These are phyloP conservation scores for Fragilaria radians DNA, from an alignment of 108 stramenopile species.

Conservation along the genomic window DNA sequence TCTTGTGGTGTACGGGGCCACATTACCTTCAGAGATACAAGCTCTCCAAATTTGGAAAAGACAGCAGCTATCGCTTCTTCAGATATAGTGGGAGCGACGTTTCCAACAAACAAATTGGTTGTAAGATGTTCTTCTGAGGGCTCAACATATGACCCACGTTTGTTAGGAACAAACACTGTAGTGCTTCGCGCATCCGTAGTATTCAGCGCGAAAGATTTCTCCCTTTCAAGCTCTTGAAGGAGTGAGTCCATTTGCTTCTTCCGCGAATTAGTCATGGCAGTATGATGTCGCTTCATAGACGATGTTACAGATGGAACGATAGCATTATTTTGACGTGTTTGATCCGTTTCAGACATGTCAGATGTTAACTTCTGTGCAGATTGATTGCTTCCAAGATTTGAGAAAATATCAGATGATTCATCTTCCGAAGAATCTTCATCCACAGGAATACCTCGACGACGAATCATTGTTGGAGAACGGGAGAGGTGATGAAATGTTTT, in stretches of 20 bases:
- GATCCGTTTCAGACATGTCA: background rate
- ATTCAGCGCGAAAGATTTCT: conserved; percentile 26
- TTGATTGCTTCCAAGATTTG: background rate
- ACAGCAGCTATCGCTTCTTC: conserved; percentile 78
- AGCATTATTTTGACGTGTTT: background rate
- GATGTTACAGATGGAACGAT: conserved; percentile 25
- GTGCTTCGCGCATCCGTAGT: conserved; percentile 4
- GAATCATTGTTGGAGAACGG: too few species aligned
- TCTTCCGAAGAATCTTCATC: conserved; percentile 6
- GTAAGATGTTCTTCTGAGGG: conserved; percentile 73
- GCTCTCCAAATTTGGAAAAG: conserved; percentile 84
- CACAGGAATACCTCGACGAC: conserved; percentile 3
- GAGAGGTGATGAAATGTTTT: too few species aligned
- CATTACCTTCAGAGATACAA: conserved; percentile 59
- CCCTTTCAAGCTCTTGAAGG: conserved; percentile 52
- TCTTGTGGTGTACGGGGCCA: conserved; percentile 89
- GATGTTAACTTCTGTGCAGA: background rate
- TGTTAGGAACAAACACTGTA: conserved; percentile 34
- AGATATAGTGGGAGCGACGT: conserved; percentile 76
- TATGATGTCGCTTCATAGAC: conserved; percentile 57
- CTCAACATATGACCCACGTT: conserved; percentile 66
- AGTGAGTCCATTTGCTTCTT: conserved; percentile 79
- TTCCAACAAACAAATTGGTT: conserved; percentile 85
- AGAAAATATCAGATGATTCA: conserved; percentile 5
- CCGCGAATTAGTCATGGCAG: conserved; percentile 27